A percentile compares a stretch with the other conserved stretches of the same genome.
These are phyloP conservation scores for Calonectria fujianensis DNA, from an alignment of 2,329 filamentous ascomycete species.

Conservation along the genomic window DNA sequence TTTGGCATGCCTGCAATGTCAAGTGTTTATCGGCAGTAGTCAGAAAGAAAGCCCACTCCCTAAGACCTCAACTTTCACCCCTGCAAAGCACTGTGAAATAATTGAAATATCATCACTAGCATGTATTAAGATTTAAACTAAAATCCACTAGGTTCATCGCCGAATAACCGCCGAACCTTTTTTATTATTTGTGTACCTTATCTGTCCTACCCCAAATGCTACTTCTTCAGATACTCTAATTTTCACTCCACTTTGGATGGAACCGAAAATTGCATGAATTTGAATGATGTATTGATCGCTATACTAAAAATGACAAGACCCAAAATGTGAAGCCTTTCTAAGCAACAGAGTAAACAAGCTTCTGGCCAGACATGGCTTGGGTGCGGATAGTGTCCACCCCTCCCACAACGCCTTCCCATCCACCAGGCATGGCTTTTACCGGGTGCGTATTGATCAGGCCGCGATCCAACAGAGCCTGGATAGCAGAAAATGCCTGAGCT, in stretches of 20 bases:
- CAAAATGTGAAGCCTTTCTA: background rate
- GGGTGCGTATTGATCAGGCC: slow-evolving; percentile 20
- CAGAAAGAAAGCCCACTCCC: too few relatives aligned
- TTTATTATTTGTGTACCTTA: too few relatives aligned
- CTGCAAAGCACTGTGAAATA: background rate
- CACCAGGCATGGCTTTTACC: slow-evolving; percentile 16
- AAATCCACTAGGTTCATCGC: background rate
- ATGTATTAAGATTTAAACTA: background rate
- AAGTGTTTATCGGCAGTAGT: too few relatives aligned
- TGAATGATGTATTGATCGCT: background rate
- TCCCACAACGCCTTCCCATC: slow-evolving; percentile 26
- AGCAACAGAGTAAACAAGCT: slow-evolving; percentile 28
- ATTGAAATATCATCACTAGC: background rate
- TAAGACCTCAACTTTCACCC: background rate
- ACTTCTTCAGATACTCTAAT: too few relatives aligned
- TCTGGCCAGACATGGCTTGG: slow-evolving; percentile 21
- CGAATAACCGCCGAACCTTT: too few relatives aligned
- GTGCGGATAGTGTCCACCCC: slow-evolving; percentile 29
- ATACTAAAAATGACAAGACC: background rate
- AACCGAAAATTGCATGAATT: background rate
- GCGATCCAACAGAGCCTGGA: slow-evolving; percentile 17
- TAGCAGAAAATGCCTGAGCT: slow-evolving; percentile 9
- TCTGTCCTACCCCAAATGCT: too few relatives aligned
- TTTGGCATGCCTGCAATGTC: too few relatives aligned
- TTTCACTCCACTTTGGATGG: background rate